Base-by-base conservation (phyloP, 371 early-diverging fungal genomes). In the Circinella minor region DNA sequence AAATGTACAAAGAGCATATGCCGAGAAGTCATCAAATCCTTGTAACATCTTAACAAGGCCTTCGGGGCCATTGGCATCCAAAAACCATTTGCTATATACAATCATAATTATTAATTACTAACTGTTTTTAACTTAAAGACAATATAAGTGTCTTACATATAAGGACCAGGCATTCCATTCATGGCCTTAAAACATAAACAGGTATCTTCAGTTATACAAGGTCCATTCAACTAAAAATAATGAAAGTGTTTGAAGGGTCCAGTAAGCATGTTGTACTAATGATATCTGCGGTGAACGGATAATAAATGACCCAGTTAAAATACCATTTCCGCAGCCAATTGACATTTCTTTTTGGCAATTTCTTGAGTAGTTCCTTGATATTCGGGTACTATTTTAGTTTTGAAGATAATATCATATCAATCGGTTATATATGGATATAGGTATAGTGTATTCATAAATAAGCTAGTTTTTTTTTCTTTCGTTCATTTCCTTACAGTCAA, bases 161-260 rank as follows among this genome's bases (percentile, higher is more conserved):
- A 95, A 13, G 95, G 92, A 5, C 95, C 95, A 15, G 98, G 98
- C 43, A 97, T 88, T 4, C 95, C 95, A 49, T 95, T 91, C 80
- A 98, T 80, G 18, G 97, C 96, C 70, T 93, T 91, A 85, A 97
- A 98, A 74, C 96, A 94, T 43, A 98, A 89, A 46, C 90, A 88
- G 11, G 97, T 98, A 81, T 98, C 99, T 81, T 98, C 99, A 37
- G 93, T 94, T 61, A 98, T 90, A 49, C 96, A 96, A 46, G 96
- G 94, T 4, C 91, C 89, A 55, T 91, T 81, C 39, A 94, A 74
- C 91, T 91, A 80, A 7, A 43, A 43, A 70, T 17, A 18, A 43
- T 63, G 27, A 27, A 2, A 27, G 27, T 27, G 27, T 27, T 27
- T 27, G 27, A 27, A 27, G 27, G 27, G 27, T 27, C 27, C 27